phyloP scores from a whole-genome alignment of 2,329 filamentous ascomycete species.

The Verticillium albo-atrum region DNA sequence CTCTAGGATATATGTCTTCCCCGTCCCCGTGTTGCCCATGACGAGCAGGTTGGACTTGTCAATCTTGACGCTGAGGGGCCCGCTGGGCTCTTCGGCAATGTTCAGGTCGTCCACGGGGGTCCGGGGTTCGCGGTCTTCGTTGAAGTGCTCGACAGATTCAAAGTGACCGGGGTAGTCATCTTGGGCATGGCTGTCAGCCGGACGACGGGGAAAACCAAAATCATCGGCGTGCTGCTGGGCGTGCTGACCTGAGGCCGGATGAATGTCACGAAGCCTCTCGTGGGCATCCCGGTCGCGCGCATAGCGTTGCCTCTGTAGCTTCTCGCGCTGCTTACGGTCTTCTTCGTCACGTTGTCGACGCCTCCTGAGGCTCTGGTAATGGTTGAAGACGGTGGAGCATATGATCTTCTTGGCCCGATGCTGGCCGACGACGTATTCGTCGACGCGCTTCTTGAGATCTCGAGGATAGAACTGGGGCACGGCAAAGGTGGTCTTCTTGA shows the following conservation, averaged over 20 bases:
- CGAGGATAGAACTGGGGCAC: slow-evolving; percentile 61
- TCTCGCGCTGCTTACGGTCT: slow-evolving; percentile 54
- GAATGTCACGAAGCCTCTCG: slow-evolving; percentile 51
- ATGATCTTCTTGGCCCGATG: slow-evolving; percentile 92
- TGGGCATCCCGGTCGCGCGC: slow-evolving; percentile 60
- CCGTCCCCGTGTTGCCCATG: slow-evolving; percentile 88
- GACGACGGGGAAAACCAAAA: slow-evolving; percentile 10
- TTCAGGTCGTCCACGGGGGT: slow-evolving; percentile 38
- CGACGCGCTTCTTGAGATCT: slow-evolving; percentile 81
- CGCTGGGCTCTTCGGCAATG: slow-evolving; percentile 39
- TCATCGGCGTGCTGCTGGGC: slow-evolving; percentile 3
- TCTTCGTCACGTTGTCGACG: slow-evolving; percentile 72
- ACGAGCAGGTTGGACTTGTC: slow-evolving; percentile 95
- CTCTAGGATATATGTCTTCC: slow-evolving; percentile 91
- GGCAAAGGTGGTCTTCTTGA: slow-evolving; percentile 51
- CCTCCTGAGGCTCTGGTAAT: slow-evolving; percentile 84
- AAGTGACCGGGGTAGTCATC: slow-evolving; percentile 52
- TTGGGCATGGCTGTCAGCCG: slow-evolving; percentile 33
- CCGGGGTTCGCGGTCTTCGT: slow-evolving; percentile 22
- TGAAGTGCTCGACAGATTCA: slow-evolving; percentile 39
- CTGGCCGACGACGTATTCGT: slow-evolving; percentile 95
- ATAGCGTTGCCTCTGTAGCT: slow-evolving; percentile 65
- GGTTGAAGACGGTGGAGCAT: slow-evolving; percentile 91
- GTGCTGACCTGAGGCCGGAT: slow-evolving; percentile 73
- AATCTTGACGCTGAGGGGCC: slow-evolving; percentile 59